Percentiles rank a stretch among this genome's conserved stretches.
These are phyloP conservation scores for Tylopilus intermedius DNA, from an alignment of 768 basidiomycete genomes.

Conservation along the genomic window DNA sequence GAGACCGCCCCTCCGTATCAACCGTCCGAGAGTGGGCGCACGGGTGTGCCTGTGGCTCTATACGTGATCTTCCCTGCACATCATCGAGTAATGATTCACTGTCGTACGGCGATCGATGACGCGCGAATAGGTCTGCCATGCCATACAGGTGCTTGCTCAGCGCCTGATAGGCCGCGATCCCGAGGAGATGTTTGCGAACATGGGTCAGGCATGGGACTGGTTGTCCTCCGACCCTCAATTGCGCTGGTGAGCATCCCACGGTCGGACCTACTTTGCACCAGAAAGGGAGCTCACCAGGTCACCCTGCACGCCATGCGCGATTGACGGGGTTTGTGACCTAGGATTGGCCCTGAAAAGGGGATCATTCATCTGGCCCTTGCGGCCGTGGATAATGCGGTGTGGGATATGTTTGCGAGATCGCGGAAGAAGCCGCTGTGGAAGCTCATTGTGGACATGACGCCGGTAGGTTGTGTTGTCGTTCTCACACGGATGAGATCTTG, in stretches of 20 bases:
- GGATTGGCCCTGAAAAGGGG: conserved; percentile 91
- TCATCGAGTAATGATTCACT: not conserved
- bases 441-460: conserved; percentile 82
- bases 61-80: not conserved
- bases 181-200: conserved; percentile 77
- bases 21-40: too few relatives aligned
- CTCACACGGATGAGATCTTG: conserved; percentile 2
- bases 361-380: conserved; percentile 86
- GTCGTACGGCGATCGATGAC: not conserved
- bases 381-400: conserved; percentile 84
- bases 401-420: conserved; percentile 84
- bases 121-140: conserved; percentile 55
- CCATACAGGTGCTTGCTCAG: conserved; percentile 72
- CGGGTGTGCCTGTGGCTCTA: not conserved
- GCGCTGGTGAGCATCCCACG: conserved; percentile 56
- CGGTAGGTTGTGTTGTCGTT: conserved; percentile 36
- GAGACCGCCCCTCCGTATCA: too few relatives aligned
- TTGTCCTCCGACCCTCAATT: conserved; percentile 83
- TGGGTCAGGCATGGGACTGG: conserved; percentile 85
- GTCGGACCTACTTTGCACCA: not conserved
- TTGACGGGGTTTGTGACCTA: conserved; percentile 21
- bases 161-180: conserved; percentile 79
- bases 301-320: not conserved
- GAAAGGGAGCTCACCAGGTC: not conserved
- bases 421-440: conserved; percentile 89